A percentile compares a stretch with the other conserved stretches of the same genome.
These are phyloP conservation scores for Cryphonectria naterciae DNA, from an alignment of 2,329 filamentous ascomycete genomes.

Conservation along the genomic window DNA sequence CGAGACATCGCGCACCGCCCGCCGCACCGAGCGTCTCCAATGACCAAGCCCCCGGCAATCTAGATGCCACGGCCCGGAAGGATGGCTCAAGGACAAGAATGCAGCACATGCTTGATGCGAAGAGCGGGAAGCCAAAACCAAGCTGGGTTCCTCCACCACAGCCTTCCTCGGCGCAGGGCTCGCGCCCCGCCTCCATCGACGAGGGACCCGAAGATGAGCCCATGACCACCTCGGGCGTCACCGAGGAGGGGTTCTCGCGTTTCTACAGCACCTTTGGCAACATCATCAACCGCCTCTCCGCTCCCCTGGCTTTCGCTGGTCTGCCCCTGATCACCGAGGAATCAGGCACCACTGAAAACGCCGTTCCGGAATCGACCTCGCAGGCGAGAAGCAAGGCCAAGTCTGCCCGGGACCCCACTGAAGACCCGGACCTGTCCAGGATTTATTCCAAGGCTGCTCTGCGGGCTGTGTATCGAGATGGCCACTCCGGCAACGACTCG, in stretches of 20 bases:
- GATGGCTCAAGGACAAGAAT: constrained; percentile 57
- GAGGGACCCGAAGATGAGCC: constrained; percentile 37
- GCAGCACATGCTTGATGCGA: constrained; percentile 57
- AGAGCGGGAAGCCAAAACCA: constrained; percentile 58
- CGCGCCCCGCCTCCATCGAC: constrained; percentile 34
- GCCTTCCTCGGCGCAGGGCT: constrained; percentile 33
- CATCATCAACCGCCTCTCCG: constrained; percentile 85
- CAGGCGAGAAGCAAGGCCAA: constrained; percentile 43
- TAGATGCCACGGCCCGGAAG: constrained; percentile 60
- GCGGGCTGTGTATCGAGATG: constrained; percentile 73
- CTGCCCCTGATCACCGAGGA: constrained; percentile 72
- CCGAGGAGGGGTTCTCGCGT: constrained; percentile 75
- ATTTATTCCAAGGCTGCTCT: constrained; percentile 87
- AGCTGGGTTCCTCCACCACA: constrained; percentile 55
- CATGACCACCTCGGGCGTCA: constrained; percentile 25
- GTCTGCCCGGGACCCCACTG: constrained; percentile 38
- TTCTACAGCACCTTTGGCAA: constrained; percentile 94
- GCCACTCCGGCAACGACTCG: constrained; percentile 68
- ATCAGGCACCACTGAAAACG: constrained; percentile 37
- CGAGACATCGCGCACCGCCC: constrained; percentile 62
- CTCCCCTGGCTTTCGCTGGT: constrained; percentile 89
- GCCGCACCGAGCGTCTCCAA: constrained; percentile 74
- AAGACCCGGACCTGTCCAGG: constrained; percentile 77
- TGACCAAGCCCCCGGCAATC: constrained; percentile 72
- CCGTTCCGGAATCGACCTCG: constrained; percentile 44